Conservation (phyloP, 352 stramenopile genomes). For the Pythium chondricola region DNA sequence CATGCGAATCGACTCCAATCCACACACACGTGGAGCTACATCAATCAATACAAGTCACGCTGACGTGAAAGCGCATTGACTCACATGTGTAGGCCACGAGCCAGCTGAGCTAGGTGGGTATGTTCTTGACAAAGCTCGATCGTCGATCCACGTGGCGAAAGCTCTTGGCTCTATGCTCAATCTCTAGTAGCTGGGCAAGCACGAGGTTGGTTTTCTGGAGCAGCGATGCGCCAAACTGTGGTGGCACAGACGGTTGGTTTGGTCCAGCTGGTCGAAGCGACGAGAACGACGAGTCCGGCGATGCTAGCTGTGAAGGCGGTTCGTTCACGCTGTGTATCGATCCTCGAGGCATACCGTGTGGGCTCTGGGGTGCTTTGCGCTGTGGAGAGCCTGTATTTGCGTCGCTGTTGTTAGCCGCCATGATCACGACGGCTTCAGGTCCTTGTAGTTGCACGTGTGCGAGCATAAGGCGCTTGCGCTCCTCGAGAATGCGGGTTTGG, state of each 20-base stretch:
- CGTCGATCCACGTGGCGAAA: constrained; percentile 2
- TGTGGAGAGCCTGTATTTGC: not conserved
- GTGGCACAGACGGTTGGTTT: not conserved
- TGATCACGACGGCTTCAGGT: constrained; percentile 4
- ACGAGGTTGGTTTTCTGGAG: constrained; percentile 35
- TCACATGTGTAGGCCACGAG: too few species aligned
- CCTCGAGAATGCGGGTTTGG: constrained; percentile 18
- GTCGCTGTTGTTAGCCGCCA: not conserved
- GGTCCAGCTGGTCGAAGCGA: not conserved
- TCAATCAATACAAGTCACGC: too few species aligned
- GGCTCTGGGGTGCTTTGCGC: not conserved
- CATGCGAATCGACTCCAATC: too few species aligned
- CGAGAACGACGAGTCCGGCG: not conserved
- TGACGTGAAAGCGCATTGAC: too few species aligned
- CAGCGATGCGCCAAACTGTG: constrained; percentile 25
- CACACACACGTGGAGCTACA: too few species aligned
- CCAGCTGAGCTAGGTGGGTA: too few species aligned
- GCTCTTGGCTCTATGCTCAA: constrained; percentile 27
- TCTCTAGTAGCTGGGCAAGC: constrained; percentile 33
- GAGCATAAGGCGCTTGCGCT: constrained; percentile 6
- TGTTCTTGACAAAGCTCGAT: not conserved
- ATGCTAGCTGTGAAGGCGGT: not conserved
- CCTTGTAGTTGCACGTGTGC: not conserved
- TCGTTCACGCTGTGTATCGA: not conserved
- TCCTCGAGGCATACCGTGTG: not conserved